Base-by-base conservation (phyloP, 2,329 filamentous ascomycete species). In the Botrytis elliptica region DNA sequence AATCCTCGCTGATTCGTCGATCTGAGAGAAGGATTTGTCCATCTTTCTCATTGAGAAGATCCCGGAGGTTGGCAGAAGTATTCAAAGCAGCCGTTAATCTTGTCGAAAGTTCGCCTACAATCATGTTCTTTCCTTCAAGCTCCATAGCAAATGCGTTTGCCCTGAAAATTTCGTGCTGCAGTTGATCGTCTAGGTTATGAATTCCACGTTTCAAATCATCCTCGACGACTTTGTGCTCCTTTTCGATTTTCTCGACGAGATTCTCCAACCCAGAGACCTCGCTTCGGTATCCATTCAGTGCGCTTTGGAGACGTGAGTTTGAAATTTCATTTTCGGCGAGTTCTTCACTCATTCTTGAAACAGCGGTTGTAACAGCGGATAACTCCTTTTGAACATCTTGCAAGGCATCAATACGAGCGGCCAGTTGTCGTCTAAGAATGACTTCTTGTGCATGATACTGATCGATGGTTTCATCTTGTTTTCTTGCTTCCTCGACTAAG, bases 371-470 rank as follows among this genome's bases (percentile, higher is more conserved):
- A 3, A 78, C 76, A 29, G 72, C 66, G 1, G 73, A 71, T 29
- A 88, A 81, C 70, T 88, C 84, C 0, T 77, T 79, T n/a, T 81
- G 81, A 40, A 89, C 80, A 0, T 79, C 81, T 46, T 88, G 85
- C 83, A 87, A 87, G 29, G 84, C 86, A 0, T 84, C 83, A 0
- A 88, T 86, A 0, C 88, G 84, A 0, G 86, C 84, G 16, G 84
- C 83, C 5, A 91, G 85, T 77, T 91, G 88, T 75, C 88, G 85
- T 1, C 88, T 85, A 20, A 91, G 83, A 0, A 85, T 86, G 0
- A 83, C 81, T 81, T 90, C 88, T 9, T 87, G 84, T 36, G 84
- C 84, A 78, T 88, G 88, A 80, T 89, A 89, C 81, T 90, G 87
- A 78, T 90, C 88, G 49, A 91, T 86, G 42, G 83, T 80, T n/a